Conservation (phyloP, 805 yeast genomes). For the Starmera quercuum region DNA sequence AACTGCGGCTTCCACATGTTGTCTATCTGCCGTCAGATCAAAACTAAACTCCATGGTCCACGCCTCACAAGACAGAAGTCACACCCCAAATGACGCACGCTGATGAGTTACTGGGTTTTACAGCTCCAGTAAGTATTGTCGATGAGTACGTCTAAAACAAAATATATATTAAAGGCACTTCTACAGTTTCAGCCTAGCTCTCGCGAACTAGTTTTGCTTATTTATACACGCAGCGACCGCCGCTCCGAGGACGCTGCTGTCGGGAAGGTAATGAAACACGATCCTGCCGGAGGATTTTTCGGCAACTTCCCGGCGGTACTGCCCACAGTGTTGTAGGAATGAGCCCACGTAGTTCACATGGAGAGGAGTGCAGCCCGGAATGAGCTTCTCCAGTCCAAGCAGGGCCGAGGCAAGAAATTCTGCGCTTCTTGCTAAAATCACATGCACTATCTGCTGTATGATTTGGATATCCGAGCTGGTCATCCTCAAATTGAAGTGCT, state of each 20-base stretch:
- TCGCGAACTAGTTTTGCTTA: too few species aligned
- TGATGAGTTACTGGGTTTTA: too few species aligned
- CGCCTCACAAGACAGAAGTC: too few species aligned
- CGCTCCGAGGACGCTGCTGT: slow-evolving; percentile 46
- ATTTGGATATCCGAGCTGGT: slow-evolving; percentile 12
- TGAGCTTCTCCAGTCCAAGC: slow-evolving; percentile 4
- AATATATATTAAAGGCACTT: too few species aligned
- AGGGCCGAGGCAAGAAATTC: slow-evolving; percentile 5
- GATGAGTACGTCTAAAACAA: too few species aligned
- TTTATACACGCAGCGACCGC: slow-evolving; percentile 37
- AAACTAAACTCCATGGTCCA: slow-evolving; percentile 37
- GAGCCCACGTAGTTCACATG: slow-evolving; percentile 45
- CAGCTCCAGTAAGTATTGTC: too few species aligned
- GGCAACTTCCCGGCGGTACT: slow-evolving; percentile 25
- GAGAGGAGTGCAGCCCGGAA: slow-evolving; percentile 6
- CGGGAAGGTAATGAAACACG: slow-evolving; percentile 30
- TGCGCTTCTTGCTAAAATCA: slow-evolving; percentile 32
- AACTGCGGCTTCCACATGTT: slow-evolving; percentile 46
- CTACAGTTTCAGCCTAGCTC: too few species aligned
- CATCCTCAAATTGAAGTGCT: neutral
- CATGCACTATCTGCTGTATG: slow-evolving; percentile 25
- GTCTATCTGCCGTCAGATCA: slow-evolving; percentile 42
- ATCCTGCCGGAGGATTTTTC: slow-evolving; percentile 24
- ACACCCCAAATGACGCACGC: too few species aligned
- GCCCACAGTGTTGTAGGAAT: slow-evolving; percentile 35